Evolutionary conservation across 129 eudicot species (phyloP), one percentile per base, ranked within the genome.

Genomic region (Flaveria sonorensis): DNA sequence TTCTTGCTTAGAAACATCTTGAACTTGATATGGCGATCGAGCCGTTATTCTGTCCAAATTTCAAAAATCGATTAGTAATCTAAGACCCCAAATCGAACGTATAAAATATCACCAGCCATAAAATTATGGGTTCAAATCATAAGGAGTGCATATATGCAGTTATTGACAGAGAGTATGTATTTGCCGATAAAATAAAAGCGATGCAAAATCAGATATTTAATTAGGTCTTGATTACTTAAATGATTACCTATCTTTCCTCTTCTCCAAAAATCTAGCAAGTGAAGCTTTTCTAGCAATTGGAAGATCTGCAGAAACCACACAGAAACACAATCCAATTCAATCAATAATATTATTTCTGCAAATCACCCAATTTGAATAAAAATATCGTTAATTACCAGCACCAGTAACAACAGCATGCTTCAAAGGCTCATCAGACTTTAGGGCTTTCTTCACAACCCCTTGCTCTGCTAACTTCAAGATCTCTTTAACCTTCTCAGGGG

Each of bases 271-370:
- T 66, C 98, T 86, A 10, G 88, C 84, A 18, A 93, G 87, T 0
- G 98, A 93, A 68, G 89, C 90, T 79, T 88, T 90, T 87, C 98
- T 93, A 12, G 92, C 95, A 79, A 93, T 88, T 6, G 98, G 98
- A 75, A 93, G 88, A 89, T 90, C 98, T 87, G 84, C 42, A 24
- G 3, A 62, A 59, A 51, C 15, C 18, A 28, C 18, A 64, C 71
- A 71, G 21, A 70, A 48, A 69, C 40, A 3, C 72, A 67, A 24
- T 24, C 26, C 26, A 24, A 30, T 30, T 30, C 36, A 30, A 65
- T 15, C 23, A 30, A 23, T 0, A 48, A 39, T 8, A 70, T 11
- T 10, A 60, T 43, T 72, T 21, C 15, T 1, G 5, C 26, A 18
- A 40, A 21, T 6, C 7, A 20, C 12, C n/a, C 43, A 19, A 68